Conservation (phyloP, 768 basidiomycete species). For the Gymnopilus junonius region DNA sequence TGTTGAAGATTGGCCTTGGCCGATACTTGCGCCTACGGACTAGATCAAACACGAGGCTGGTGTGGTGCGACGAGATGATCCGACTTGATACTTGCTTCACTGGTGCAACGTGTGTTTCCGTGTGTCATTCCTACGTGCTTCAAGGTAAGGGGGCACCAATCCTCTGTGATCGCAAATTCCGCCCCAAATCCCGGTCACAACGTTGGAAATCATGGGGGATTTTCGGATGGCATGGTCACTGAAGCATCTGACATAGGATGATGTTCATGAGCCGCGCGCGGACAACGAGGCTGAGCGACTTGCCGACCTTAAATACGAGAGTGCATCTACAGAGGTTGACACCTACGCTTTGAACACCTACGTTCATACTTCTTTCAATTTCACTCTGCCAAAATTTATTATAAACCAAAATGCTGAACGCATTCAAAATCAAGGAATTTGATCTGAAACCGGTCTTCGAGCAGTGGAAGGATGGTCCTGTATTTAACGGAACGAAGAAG, state of each 20-base stretch:
- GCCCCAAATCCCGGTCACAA: not conserved
- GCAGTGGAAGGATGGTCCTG: conserved; percentile 68
- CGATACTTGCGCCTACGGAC: not conserved
- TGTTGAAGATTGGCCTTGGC: not conserved
- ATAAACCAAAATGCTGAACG: conserved; percentile 56
- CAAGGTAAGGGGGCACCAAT: not conserved
- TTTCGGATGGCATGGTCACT: not conserved
- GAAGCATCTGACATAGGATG: not conserved
- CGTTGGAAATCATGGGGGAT: not conserved
- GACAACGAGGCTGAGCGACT: conserved; percentile 18
- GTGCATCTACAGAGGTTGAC: not conserved
- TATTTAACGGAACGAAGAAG: conserved; percentile 72
- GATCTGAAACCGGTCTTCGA: conserved; percentile 71
- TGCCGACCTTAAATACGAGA: not conserved
- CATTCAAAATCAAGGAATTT: conserved; percentile 81
- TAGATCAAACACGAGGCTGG: not conserved
- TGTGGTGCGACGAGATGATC: not conserved
- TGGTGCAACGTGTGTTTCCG: conserved; percentile 15
- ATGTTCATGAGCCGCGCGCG: conserved; percentile 9
- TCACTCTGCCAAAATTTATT: not conserved
- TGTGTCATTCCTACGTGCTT: conserved; percentile 11
- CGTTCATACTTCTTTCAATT: not conserved
- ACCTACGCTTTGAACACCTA: not conserved
- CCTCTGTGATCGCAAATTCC: conserved; percentile 2
- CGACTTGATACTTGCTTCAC: not conserved